Percentiles rank a stretch among this genome's conserved stretches.
phyloP scores from a whole-genome alignment of 371 early-diverging fungal genomes.

The Mucor sp. region DNA sequence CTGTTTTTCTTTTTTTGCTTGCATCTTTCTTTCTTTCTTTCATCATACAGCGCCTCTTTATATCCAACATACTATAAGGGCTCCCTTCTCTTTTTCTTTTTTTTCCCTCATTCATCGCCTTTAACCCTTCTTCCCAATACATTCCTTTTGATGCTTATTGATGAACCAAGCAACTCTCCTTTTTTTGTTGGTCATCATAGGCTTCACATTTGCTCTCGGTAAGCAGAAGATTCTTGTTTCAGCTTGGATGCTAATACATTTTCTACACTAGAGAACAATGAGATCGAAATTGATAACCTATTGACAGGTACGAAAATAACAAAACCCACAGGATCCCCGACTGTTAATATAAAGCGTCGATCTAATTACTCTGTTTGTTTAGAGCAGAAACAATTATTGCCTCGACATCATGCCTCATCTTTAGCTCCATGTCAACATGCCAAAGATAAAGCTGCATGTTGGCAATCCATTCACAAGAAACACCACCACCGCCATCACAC shows the following conservation, averaged over 20 bases:
- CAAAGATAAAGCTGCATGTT: background rate
- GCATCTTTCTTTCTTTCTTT: background rate
- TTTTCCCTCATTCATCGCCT: background rate
- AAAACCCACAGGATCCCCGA: background rate
- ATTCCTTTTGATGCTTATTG: constrained; percentile 39
- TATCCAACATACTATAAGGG: background rate
- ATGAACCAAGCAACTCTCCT: constrained; percentile 43
- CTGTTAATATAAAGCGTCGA: background rate
- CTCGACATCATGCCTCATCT: background rate
- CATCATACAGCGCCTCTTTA: background rate
- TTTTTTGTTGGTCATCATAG: constrained; percentile 30
- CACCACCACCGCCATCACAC: background rate
- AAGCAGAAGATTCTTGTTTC: background rate
- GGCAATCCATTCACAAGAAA: background rate
- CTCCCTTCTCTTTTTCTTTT: background rate
- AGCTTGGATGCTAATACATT: background rate
- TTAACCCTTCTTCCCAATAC: constrained; percentile 8
- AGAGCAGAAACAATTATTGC: background rate
- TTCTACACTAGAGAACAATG: background rate
- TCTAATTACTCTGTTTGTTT: constrained; percentile 2
- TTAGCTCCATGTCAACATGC: background rate
- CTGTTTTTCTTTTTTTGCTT: background rate
- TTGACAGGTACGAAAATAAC: background rate
- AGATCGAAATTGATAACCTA: constrained; percentile 2
- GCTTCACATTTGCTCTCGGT: constrained; percentile 26